Percentiles rank a stretch among this genome's conserved stretches.
These are phyloP conservation scores for Pachyrhizus erosus DNA, from an alignment of 306 rosid genomes.

Conservation along the genomic window DNA sequence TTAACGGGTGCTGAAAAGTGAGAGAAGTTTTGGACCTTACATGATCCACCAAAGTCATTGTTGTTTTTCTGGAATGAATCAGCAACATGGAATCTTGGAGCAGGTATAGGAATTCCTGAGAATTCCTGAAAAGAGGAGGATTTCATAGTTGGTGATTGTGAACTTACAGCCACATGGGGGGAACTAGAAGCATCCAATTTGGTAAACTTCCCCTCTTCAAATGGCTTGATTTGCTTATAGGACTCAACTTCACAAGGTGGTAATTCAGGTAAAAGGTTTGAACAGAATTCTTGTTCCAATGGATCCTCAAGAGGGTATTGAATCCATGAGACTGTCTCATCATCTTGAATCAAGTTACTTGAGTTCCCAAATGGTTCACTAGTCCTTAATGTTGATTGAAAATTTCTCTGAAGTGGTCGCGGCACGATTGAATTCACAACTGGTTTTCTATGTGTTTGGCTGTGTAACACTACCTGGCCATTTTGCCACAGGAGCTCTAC, in stretches of 20 bases:
- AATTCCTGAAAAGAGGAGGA: slow-evolving; percentile 49
- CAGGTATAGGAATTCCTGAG: slow-evolving; percentile 62
- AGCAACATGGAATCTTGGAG: slow-evolving; percentile 59
- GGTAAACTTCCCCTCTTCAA: slow-evolving; percentile 56
- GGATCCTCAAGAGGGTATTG: slow-evolving; percentile 78
- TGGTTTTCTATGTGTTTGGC: slow-evolving; percentile 67
- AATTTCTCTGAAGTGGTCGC: slow-evolving; percentile 60
- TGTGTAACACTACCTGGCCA: slow-evolving; percentile 83
- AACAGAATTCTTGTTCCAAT: slow-evolving; percentile 76
- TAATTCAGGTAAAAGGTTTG: slow-evolving; percentile 66
- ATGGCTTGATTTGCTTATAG: slow-evolving; percentile 56
- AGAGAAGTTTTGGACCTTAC: slow-evolving; percentile 53
- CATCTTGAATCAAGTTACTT: slow-evolving; percentile 68
- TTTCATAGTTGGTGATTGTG: slow-evolving; percentile 47
- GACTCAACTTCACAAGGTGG: slow-evolving; percentile 60
- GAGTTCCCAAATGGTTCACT: slow-evolving; percentile 62
- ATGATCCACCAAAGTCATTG: slow-evolving; percentile 46
- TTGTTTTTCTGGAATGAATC: slow-evolving; percentile 55
- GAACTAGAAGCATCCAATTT: slow-evolving; percentile 57
- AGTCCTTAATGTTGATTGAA: slow-evolving; percentile 51
- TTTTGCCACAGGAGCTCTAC: slow-evolving; percentile 88
- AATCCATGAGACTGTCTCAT: slow-evolving; percentile 76
- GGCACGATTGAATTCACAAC: slow-evolving; percentile 36
- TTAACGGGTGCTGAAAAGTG: slow-evolving; percentile 49
- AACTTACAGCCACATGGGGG: slow-evolving; percentile 34